Evolutionary conservation across 2,329 filamentous ascomycete species (phyloP).

Genomic region (Aspergillus latus): DNA sequence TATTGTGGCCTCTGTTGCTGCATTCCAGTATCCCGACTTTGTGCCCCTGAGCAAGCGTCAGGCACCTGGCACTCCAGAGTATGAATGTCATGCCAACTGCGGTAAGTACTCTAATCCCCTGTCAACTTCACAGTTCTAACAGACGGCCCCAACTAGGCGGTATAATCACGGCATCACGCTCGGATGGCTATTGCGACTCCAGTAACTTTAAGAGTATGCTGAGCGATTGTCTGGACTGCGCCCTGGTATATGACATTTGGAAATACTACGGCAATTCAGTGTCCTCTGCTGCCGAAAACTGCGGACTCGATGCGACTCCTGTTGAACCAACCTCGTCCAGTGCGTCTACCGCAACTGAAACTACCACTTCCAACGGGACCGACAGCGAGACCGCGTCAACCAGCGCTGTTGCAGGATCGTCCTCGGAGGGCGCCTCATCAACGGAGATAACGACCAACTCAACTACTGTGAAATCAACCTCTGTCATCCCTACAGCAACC

Average conservation of each 20-base stretch:
- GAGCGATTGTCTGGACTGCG: conserved; percentile 5
- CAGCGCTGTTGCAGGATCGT: not conserved
- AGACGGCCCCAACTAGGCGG: not conserved
- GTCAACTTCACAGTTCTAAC: not conserved
- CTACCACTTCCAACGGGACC: not conserved
- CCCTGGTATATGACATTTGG: conserved; percentile 11
- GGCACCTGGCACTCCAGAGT: conserved; percentile 5
- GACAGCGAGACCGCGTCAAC: not conserved
- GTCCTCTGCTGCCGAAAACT: conserved; percentile 2
- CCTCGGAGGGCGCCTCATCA: not conserved
- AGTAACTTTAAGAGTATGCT: conserved; percentile 1
- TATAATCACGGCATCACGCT: conserved; percentile 1
- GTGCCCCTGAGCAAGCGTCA: conserved; percentile 9
- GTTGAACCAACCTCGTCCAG: conserved; percentile 4
- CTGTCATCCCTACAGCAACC: not conserved
- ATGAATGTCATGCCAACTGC: conserved; percentile 12
- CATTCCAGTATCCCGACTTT: conserved; percentile 7
- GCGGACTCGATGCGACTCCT: conserved; percentile 11
- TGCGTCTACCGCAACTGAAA: not conserved
- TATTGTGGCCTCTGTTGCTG: not conserved
- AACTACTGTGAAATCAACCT: conserved; percentile 1
- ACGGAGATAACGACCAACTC: not conserved
- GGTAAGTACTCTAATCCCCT: not conserved
- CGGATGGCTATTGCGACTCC: conserved; percentile 3
- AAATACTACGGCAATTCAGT: conserved; percentile 12